Evolutionary conservation across 2,329 filamentous ascomycete genomes (phyloP), one percentile per base, ranked within the genome.

Genomic region (Exophiala spinifera): DNA sequence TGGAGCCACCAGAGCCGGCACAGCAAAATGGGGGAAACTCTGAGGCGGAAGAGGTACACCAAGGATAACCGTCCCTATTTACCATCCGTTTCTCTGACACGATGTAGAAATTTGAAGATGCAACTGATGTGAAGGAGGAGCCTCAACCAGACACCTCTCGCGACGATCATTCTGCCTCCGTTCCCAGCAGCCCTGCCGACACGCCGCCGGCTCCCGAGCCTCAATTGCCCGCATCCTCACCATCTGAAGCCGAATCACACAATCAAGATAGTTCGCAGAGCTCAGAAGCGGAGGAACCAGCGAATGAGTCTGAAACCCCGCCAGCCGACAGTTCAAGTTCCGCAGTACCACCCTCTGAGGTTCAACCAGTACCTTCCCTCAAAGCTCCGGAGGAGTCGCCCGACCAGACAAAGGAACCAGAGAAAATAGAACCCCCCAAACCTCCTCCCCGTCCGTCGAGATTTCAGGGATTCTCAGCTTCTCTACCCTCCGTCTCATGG

Each of bases 61-160:
- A n/a, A 28, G 47, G 43, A 44, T 53, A 31, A 44, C 14, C 8
- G 46, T 39, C 51, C 40, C 43, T 45, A n/a, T 23, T 37, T 55
- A 17, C 15, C 4, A 8, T 36, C 28, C 17, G 21, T 14, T 7
- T 51, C 25, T 25, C 46, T 62, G 19, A 58, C 42, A n/a, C 13
- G 17, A 68, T 89, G 86, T 86, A 91, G 65, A 82, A 81, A 14
- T 95, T 95, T 66, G 89, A 95, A 74, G 90, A 96, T 77, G 90
- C 89, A 51, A 75, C 83, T 63, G 87, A 61, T 51, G 48, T 53
- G 50, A 52, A 60, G 45, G 28, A 46, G 37, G 48, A 52, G 21
- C 51, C 56, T 8, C 46, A 54, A 33, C 51, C 44, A 21, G n/a
- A 43, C 25, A 46, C 56, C 7, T 49, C 51, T 46, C 48, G 21